Base-by-base conservation (phyloP, 2,329 filamentous ascomycete species). In the Monilinia fructicola region DNA sequence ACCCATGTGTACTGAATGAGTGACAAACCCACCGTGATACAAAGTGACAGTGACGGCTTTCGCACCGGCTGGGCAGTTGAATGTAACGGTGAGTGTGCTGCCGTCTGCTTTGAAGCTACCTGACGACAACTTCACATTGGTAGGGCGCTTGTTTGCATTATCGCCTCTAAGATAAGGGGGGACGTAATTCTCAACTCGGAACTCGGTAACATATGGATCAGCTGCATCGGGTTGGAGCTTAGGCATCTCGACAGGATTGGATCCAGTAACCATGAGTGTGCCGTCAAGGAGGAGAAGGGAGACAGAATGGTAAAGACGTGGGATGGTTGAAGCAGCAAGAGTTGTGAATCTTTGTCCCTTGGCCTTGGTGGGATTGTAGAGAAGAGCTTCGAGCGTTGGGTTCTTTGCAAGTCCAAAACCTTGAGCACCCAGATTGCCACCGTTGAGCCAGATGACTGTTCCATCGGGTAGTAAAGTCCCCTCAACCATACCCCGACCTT, bases 1-100 rank as follows among this genome's bases (percentile, higher is more conserved):
- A 54, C 84, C 84, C 85, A 87, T 87, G 73, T 87, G 85, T 26
- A 87, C 73, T 1, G 80, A 82, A 74, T 88, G 85, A 46, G 85
- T 87, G 53, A 87, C 82, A 70, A 85, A 87, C 7, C 85, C 85
- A 54, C 83, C 83, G 71, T 86, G 81, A 74, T 87, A 86, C 26
- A 87, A 78, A 3, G 78, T 77, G 23, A 86, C 78, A 72, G 83
- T 82, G 63, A 83, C 77, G 3, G 72, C 74, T 70, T 81, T 77
- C 2, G 81, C 78, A 54, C 76, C 77, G 50, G 77, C 69, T 23
- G 80, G 79, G 18, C 77, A 77, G 16, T 73, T 81, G 74, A 87
- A 85, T 7, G 73, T 76, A 69, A 86, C 76, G 10, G 74, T 78
- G 73, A 86, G 85, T 2, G 72, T 78, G 9, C 76, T 78, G 3